Evolutionary conservation across 2,329 filamentous ascomycete species (phyloP).

Genomic region (Ceratocystis variospora): DNA sequence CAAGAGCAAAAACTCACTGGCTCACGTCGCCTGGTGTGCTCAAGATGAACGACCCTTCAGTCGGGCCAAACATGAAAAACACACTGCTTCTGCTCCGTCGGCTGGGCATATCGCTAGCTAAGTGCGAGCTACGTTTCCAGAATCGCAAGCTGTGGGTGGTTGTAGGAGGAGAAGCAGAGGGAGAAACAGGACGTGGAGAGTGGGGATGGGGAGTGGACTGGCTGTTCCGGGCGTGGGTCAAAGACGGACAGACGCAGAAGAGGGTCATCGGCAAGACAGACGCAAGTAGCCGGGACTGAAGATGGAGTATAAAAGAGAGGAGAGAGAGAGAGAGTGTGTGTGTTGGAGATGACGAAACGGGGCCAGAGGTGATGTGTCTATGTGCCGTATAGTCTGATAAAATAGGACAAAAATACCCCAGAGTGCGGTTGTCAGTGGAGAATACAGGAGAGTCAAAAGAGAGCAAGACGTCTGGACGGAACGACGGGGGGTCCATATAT

Average conservation of each 20-base stretch:
- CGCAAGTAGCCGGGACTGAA: not conserved
- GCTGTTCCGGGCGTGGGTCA: not conserved
- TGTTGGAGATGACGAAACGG: not conserved
- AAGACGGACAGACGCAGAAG: not conserved
- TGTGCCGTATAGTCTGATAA: too few species aligned
- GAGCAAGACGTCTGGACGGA: too few species aligned
- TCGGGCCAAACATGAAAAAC: conserved; percentile 16
- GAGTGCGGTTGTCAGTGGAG: too few species aligned
- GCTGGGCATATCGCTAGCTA: not conserved
- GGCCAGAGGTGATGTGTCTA: not conserved
- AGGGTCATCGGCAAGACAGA: not conserved
- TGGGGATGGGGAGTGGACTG: not conserved
- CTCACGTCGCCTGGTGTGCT: conserved; percentile 9
- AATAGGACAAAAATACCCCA: too few species aligned
- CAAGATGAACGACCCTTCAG: conserved; percentile 11
- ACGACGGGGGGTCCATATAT: too few species aligned
- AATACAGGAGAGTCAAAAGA: too few species aligned
- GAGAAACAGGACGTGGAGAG: not conserved
- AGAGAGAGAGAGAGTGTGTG: not conserved
- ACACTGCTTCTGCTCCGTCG: conserved; percentile 8
- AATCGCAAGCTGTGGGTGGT: not conserved
- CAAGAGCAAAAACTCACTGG: conserved; percentile 10
- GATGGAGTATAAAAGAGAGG: not conserved
- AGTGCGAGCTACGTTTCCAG: not conserved
- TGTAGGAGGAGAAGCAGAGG: not conserved